Conservation (phyloP, 148 eudicot species). For the Drosera capensis region DNA sequence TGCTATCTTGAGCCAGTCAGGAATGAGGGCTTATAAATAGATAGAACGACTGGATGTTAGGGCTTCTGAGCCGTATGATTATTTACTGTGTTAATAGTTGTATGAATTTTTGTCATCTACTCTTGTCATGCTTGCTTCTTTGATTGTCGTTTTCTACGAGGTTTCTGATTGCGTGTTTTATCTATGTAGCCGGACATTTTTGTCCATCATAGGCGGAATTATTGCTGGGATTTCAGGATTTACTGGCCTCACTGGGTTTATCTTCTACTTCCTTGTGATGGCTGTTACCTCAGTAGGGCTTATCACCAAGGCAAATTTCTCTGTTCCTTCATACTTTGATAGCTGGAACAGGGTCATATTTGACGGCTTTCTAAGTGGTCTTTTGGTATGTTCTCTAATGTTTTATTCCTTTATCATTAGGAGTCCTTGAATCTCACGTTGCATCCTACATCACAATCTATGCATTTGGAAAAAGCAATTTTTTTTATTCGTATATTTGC, state of each 20-base stretch:
- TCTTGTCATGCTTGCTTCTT: too few relatives aligned
- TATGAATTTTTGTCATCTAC: too few relatives aligned
- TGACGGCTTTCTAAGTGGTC: conserved; percentile 91
- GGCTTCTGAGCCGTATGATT: too few relatives aligned
- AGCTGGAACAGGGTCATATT: conserved; percentile 70
- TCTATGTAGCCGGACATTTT: conserved; percentile 95
- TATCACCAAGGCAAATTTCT: conserved; percentile 71
- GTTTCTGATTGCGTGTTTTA: too few relatives aligned
- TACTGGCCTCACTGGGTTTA: conserved; percentile 70
- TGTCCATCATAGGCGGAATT: conserved; percentile 85
- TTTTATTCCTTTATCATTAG: neutral
- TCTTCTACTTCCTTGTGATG: conserved; percentile 77
- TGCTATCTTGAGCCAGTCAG: too few relatives aligned
- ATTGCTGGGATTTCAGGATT: conserved; percentile 69
- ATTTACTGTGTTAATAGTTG: too few relatives aligned
- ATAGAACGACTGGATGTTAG: too few relatives aligned
- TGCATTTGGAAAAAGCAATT: too few relatives aligned
- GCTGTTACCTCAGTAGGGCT: conserved; percentile 77
- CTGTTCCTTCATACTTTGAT: conserved; percentile 72
- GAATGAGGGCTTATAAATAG: too few relatives aligned
- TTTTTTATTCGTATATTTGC: too few relatives aligned
- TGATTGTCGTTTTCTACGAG: too few relatives aligned
- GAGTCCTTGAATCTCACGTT: neutral
- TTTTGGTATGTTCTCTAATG: conserved; percentile 45
- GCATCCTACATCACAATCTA: too few relatives aligned